These are phyloP conservation scores for Colletotrichum caudatum DNA, from an alignment of 2,329 filamentous ascomycete genomes.

Conservation along the genomic window DNA sequence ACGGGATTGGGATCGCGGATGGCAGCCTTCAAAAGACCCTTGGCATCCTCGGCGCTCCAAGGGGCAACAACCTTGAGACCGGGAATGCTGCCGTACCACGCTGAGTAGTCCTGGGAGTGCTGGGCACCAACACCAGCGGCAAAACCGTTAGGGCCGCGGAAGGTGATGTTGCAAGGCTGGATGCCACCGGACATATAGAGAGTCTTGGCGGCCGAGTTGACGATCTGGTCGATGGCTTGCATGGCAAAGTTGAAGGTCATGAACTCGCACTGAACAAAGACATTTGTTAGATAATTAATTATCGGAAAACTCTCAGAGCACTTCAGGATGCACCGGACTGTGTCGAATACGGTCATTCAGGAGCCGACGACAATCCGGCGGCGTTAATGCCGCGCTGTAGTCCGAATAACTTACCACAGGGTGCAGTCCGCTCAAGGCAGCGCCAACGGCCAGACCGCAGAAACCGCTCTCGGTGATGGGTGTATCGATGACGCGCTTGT, in stretches of 20 bases:
- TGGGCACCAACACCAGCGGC: conserved; percentile 94
- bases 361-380: neutral
- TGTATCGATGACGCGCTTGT: conserved; percentile 97
- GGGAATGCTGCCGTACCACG: conserved; percentile 98
- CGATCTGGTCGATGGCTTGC: conserved; percentile 99
- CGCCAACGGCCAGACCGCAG: conserved; percentile 91
- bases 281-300: conserved; percentile 12
- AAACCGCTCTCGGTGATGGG: conserved; percentile 99
- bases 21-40: conserved; percentile 96
- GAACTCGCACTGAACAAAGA: conserved; percentile 83
- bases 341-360: neutral
- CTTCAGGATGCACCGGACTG: no score
- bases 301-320: neutral
- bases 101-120: conserved; percentile 98
- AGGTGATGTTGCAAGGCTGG: conserved; percentile 99
- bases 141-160: conserved; percentile 99
- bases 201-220: conserved; percentile 99
- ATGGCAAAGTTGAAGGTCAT: conserved; percentile 99
- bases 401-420: conserved; percentile 78
- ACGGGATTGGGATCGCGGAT: conserved; percentile 99
- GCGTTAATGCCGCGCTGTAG: neutral
- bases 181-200: conserved; percentile 99
- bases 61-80: conserved; percentile 97
- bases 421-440: conserved; percentile 92
- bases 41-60: conserved; percentile 97